Evolutionary conservation across 1,139 yeast species (phyloP), one percentile per base, ranked within the genome.

Genomic region (Saccharomyces hybrid): DNA sequence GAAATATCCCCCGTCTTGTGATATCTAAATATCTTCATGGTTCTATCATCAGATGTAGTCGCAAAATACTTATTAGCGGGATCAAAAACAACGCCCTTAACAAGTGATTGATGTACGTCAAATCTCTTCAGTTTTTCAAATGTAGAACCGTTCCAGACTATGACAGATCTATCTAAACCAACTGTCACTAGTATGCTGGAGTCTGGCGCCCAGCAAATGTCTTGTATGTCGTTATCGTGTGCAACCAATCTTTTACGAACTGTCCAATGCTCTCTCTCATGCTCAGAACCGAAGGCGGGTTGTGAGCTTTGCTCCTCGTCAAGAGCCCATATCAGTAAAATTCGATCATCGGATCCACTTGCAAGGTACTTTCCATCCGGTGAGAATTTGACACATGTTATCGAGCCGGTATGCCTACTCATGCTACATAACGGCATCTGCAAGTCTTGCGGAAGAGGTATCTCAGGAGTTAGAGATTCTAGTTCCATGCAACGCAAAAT

Each of bases 41-140:
- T 85, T 65, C 98, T 77, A 70, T 93, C 99, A 70, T 93, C 99
- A 1, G 96, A 87, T 20, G 96, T 93, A 0, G 99, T 93, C 8
- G 96, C 97, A 74, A 93, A 95, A 70, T 89, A 93, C 71, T 93
- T 93, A 67, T 90, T 91, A 1, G 99, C 99, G 0, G 98, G 99
- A 68, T 93, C 99, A 69, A 93, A 93, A 0, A 93, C 93, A 11
- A 93, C 88, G 51, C 99, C 99, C 70, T 93, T 93, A 38, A 95
- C 98, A 75, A 89, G 93, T 4, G 96, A 86, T 66, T 89, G 96
- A 70, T 95, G 99, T 28, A 90, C 85, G 65, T 93, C 96, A 61
- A 91, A 85, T 47, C 96, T 74, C 66, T 90, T 89, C 54, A 93
- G 81, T 61, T 88, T 82, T 67, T 93, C 98, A 72, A 93, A 93